Conservation (phyloP, 73 alveolate species). For the Strombidium stylifer region DNA sequence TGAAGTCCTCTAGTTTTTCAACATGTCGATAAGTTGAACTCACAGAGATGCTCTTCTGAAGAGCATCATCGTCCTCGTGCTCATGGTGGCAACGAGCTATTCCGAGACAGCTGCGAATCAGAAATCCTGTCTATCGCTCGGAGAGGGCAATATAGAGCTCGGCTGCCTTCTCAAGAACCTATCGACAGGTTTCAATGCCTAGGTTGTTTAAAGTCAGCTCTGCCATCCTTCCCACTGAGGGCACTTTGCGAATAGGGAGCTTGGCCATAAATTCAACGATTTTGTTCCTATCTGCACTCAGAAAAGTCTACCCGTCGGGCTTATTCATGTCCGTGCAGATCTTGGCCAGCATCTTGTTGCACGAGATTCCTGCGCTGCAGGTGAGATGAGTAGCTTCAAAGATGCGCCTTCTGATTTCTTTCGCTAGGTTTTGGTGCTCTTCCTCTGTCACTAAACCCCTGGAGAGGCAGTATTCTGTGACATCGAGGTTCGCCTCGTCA, state of each 20-base stretch:
- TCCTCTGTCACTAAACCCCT: constrained; percentile 61
- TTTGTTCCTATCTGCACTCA: constrained; percentile 69
- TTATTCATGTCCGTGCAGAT: constrained; percentile 96
- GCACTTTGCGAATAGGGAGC: constrained; percentile 85
- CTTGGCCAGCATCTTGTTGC: constrained; percentile 98
- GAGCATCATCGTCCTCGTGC: constrained; percentile 58
- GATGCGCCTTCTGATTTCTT: constrained; percentile 76
- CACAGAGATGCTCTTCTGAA: constrained; percentile 21
- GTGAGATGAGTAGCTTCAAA: constrained; percentile 86
- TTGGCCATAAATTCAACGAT: constrained; percentile 67
- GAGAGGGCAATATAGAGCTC: constrained; percentile 54
- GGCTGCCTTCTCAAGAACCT: constrained; percentile 60
- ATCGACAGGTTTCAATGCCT: constrained; percentile 63
- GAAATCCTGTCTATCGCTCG: constrained; percentile 47
- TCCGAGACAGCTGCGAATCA: constrained; percentile 69
- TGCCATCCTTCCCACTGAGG: constrained; percentile 92
- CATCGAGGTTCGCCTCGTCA: constrained; percentile 96
- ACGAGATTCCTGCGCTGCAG: constrained; percentile 98
- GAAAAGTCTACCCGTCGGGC: constrained; percentile 94
- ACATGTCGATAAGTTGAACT: constrained; percentile 29
- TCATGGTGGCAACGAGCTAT: constrained; percentile 63
- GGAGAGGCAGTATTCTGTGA: constrained; percentile 75
- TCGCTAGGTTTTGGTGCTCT: constrained; percentile 73
- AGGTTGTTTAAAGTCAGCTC: constrained; percentile 65
- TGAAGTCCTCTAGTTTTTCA: background rate